These are phyloP conservation scores for Sherardia arvensis DNA, from an alignment of 257 asterid genomes.

Conservation along the genomic window DNA sequence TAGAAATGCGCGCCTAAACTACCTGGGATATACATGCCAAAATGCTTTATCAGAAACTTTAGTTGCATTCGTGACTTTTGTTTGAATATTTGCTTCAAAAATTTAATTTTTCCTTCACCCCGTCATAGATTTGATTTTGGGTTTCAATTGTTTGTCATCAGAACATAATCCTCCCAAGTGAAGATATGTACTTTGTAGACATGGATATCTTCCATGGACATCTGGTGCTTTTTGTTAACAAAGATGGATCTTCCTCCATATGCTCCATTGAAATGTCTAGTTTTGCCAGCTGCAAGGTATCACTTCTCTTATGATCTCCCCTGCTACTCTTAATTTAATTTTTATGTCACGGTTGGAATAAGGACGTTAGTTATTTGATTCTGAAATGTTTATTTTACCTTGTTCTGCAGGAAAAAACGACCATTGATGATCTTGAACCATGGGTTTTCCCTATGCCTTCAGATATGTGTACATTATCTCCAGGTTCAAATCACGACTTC, in stretches of 20 bases:
- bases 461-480: conserved; percentile 48
- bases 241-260: conserved; percentile 52
- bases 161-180: conserved; percentile 55
- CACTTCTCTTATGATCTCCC: neutral
- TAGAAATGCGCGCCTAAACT: no score
- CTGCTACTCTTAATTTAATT: neutral
- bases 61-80: neutral
- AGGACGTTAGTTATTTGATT: neutral
- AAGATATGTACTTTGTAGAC: conserved; percentile 52
- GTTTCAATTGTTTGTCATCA: conserved; percentile 18
- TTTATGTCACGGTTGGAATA: neutral
- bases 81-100: neutral
- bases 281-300: conserved; percentile 43
- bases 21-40: neutral
- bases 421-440: conserved; percentile 59
- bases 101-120: neutral
- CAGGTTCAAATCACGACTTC: conserved; percentile 85
- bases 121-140: neutral
- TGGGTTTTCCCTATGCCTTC: conserved; percentile 90
- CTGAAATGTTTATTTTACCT: neutral
- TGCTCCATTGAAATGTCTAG: conserved; percentile 60
- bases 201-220: conserved; percentile 81
- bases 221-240: conserved; percentile 69
- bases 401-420: conserved; percentile 41
- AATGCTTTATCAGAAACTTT: no score